Conservation (phyloP, 352 stramenopile species). For the Globisporangium polare region DNA sequence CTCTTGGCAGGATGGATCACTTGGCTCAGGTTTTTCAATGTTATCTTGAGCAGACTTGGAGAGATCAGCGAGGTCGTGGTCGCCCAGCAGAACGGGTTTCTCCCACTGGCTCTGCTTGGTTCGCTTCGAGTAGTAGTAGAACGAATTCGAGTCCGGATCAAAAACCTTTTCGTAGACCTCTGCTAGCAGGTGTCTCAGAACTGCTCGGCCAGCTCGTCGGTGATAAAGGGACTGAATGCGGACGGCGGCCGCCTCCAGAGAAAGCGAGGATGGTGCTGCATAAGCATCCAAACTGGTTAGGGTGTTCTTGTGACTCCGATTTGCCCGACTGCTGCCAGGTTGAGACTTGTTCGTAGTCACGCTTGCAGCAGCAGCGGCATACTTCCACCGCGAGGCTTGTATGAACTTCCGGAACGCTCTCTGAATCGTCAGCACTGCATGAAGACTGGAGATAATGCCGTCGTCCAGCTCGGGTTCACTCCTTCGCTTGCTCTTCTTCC, state of each 20-base stretch:
- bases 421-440: background rate
- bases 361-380: background rate
- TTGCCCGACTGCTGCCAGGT: background rate
- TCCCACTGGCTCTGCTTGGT: constrained; percentile 30
- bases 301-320: background rate
- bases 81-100: constrained; percentile 21
- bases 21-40: background rate
- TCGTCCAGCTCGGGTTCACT: background rate
- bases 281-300: background rate
- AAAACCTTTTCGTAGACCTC: constrained; percentile 30
- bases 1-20: background rate
- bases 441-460: background rate
- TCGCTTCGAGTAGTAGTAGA: constrained; percentile 29
- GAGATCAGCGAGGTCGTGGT: background rate
- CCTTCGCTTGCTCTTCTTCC: background rate
- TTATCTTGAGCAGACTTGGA: background rate
- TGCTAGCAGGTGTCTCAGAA: background rate
- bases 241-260: background rate
- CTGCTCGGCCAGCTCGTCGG: background rate
- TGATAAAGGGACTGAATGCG: constrained; percentile 4
- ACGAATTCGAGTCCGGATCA: constrained; percentile 23
- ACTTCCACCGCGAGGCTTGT: background rate
- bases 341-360: background rate
- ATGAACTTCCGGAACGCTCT: background rate
- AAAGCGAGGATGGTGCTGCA: background rate